phyloP scores from a whole-genome alignment of 805 yeast genomes.

The Nakazawaea populi region DNA sequence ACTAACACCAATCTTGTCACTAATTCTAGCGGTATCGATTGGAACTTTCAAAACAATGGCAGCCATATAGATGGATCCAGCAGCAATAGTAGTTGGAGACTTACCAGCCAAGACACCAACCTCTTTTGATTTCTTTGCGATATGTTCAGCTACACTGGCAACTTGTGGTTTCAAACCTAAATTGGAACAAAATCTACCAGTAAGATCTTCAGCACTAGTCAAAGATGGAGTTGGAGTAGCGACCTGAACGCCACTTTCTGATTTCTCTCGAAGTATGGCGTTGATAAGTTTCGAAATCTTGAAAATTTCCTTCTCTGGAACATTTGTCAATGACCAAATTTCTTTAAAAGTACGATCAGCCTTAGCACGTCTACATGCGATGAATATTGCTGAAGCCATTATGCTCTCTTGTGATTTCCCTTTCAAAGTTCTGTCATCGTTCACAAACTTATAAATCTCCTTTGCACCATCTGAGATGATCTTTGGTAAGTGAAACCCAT shows the following conservation, averaged over 20 bases:
- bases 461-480: slow-evolving; percentile 97
- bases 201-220: slow-evolving; percentile 89
- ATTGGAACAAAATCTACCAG: slow-evolving; percentile 93
- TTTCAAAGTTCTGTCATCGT: slow-evolving; percentile 78
- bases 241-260: slow-evolving; percentile 36
- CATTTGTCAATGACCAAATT: slow-evolving; percentile 90
- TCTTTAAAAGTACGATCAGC: slow-evolving; percentile 95
- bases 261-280: slow-evolving; percentile 46
- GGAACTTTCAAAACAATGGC: slow-evolving; percentile 80
- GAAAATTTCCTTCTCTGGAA: slow-evolving; percentile 92
- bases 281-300: slow-evolving; percentile 83
- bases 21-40: slow-evolving; percentile 71
- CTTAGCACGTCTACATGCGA: slow-evolving; percentile 91
- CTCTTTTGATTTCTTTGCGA: slow-evolving; percentile 85
- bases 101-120: slow-evolving; percentile 94
- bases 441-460: slow-evolving; percentile 87
- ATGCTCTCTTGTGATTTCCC: slow-evolving; percentile 91
- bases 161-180: slow-evolving; percentile 81
- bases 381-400: slow-evolving; percentile 92
- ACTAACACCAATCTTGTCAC: slow-evolving; percentile 91
- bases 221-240: slow-evolving; percentile 66
- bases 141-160: slow-evolving; percentile 87
- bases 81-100: slow-evolving; percentile 96
- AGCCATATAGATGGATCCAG: slow-evolving; percentile 94
- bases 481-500: slow-evolving; percentile 89